Percentiles rank a stretch among this genome's conserved stretches.
phyloP scores from a whole-genome alignment of 441 rosid genomes.

The Populus trichocarpa region DNA sequence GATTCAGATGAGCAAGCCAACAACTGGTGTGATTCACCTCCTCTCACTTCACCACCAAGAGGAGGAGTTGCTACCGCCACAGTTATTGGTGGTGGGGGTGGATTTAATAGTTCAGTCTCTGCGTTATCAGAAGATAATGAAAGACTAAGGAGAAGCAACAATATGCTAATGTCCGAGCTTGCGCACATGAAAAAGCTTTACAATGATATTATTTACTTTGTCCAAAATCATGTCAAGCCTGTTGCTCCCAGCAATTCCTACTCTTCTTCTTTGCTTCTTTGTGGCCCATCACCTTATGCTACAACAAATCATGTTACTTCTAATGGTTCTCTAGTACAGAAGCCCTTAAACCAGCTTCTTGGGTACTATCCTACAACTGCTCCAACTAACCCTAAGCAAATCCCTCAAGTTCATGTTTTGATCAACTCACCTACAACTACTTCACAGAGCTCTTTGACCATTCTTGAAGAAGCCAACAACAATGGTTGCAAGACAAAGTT shows the following conservation, averaged over 20 bases:
- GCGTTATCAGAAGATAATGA: slow-evolving; percentile 84
- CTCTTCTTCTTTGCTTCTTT: slow-evolving; percentile 44
- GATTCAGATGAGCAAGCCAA: slow-evolving; percentile 50
- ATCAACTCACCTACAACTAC: slow-evolving; percentile 40
- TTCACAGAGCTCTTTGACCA: slow-evolving; percentile 62
- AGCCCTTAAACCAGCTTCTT: slow-evolving; percentile 41
- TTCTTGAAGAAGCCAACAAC: slow-evolving; percentile 47
- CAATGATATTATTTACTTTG: slow-evolving; percentile 89
- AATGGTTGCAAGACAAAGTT: slow-evolving; percentile 56
- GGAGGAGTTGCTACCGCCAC: slow-evolving; percentile 9
- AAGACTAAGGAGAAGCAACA: slow-evolving; percentile 73
- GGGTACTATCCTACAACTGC: slow-evolving; percentile 22
- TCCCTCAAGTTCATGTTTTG: slow-evolving; percentile 39
- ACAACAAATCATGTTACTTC: slow-evolving; percentile 15
- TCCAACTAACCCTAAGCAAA: slow-evolving; percentile 23
- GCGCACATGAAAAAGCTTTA: slow-evolving; percentile 89
- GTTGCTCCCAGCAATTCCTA: slow-evolving; percentile 63
- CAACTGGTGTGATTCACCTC: slow-evolving; percentile 76
- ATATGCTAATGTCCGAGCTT: slow-evolving; percentile 74
- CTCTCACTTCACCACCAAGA: slow-evolving; percentile 38
- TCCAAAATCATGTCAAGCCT: slow-evolving; percentile 90
- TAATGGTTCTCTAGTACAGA: slow-evolving; percentile 23
- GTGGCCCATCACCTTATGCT: slow-evolving; percentile 31
- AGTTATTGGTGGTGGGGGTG: slow-evolving; percentile 11
- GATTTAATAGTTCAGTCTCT: slow-evolving; percentile 34